Conservation (phyloP, 78 protist genomes). For the Dictyostelium firmibasis region DNA sequence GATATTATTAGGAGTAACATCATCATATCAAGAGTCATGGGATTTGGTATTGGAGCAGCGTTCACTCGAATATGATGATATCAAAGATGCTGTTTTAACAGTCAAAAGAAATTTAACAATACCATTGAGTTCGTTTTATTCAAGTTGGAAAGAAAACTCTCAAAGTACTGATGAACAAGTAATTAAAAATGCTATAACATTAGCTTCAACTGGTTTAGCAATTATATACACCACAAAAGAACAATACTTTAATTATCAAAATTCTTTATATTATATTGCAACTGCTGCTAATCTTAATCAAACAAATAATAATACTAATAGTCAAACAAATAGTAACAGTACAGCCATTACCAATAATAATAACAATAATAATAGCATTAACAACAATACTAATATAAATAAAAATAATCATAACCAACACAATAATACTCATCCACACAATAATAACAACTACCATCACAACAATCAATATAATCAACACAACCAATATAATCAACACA, state of each 20-base stretch:
- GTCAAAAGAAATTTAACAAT: constrained; percentile 3
- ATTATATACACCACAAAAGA: constrained; percentile 58
- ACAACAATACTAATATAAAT: neutral
- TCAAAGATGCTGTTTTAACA: constrained; percentile 6
- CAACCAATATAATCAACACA: too few relatives aligned
- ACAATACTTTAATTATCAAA: constrained; percentile 66
- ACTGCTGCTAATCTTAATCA: neutral
- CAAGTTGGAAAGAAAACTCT: constrained; percentile 44
- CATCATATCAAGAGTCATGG: constrained; percentile 72
- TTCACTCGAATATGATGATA: constrained; percentile 40
- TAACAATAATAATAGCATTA: neutral
- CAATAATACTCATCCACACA: neutral
- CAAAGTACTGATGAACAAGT: constrained; percentile 31
- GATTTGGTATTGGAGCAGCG: constrained; percentile 57
- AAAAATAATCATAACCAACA: neutral
- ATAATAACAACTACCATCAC: too few relatives aligned
- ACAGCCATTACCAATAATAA: neutral
- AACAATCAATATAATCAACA: too few relatives aligned
- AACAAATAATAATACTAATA: neutral
- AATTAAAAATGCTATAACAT: constrained; percentile 13
- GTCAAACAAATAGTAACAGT: neutral
- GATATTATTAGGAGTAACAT: constrained; percentile 48
- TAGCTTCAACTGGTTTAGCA: constrained; percentile 46
- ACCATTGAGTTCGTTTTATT: constrained; percentile 5
- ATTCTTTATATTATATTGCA: constrained; percentile 20